A percentile compares a stretch with the other conserved stretches of the same genome.
phyloP scores from a whole-genome alignment of 1,284 basidiomycete species.

The Trichosporon faecale region DNA sequence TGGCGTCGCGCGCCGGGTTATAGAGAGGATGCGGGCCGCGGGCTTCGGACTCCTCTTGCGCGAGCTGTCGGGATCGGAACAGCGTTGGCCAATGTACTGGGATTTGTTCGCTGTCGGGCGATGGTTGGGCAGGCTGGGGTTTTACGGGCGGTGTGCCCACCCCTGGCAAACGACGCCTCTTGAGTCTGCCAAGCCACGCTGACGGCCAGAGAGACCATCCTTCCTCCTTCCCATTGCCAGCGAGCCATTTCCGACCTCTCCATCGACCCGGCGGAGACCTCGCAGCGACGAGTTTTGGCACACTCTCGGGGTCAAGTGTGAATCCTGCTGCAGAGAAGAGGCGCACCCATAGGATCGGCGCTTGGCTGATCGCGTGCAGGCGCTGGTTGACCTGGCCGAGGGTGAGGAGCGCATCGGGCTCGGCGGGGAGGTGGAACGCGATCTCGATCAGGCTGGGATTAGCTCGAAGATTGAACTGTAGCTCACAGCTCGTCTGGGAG shows the following conservation, averaged over 20 bases:
- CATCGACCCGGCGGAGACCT: constrained; percentile 26
- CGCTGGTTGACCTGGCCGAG: constrained; percentile 26
- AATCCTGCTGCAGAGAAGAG: constrained; percentile 28
- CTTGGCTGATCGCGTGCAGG: constrained; percentile 31
- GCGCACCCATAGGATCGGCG: constrained; percentile 33
- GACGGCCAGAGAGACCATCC: neutral
- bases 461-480: neutral
- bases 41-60: constrained; percentile 19
- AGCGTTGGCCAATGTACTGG: constrained; percentile 44
- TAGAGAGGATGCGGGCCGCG: constrained; percentile 14
- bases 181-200: neutral
- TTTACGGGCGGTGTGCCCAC: neutral
- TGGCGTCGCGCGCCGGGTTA: neutral
- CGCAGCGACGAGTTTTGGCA: constrained; percentile 18
- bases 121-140: neutral
- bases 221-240: neutral
- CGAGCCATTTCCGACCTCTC: constrained; percentile 20
- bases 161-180: neutral
- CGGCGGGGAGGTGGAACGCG: constrained; percentile 30
- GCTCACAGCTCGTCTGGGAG: constrained; percentile 45
- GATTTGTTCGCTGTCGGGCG: constrained; percentile 10
- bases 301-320: constrained; percentile 13
- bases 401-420: constrained; percentile 20
- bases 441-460: constrained; percentile 33
- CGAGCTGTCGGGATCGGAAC: constrained; percentile 26